phyloP scores from a whole-genome alignment of 2,329 filamentous ascomycete genomes.

The Magnaporthales sp. region DNA sequence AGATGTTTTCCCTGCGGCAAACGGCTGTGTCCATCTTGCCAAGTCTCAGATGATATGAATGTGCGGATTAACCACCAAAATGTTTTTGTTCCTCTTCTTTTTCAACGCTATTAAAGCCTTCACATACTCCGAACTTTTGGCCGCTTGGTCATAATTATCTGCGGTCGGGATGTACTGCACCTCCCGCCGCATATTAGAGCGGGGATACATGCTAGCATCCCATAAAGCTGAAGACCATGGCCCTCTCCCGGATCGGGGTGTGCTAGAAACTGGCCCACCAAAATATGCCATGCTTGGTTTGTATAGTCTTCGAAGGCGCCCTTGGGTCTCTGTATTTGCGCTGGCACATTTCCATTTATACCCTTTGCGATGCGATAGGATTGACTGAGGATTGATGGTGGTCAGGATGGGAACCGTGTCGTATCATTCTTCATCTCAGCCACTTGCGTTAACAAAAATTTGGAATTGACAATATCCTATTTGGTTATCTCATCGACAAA shows the following conservation, averaged over 20 bases:
- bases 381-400: slow-evolving; percentile 2
- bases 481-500: no score
- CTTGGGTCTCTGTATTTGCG: slow-evolving; percentile 10
- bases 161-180: no score
- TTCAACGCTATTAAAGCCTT: slow-evolving; percentile 5
- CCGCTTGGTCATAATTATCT: slow-evolving; percentile 1
- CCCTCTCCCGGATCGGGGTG: slow-evolving; percentile 9
- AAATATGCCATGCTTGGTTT: slow-evolving; percentile 11
- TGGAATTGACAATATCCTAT: no score
- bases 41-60: slow-evolving; percentile 3
- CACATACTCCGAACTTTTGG: slow-evolving; percentile 5
- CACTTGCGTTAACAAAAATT: no score
- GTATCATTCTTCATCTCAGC: neutral
- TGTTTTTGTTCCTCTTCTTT: slow-evolving; percentile 6
- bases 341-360: slow-evolving; percentile 5
- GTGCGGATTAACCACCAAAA: slow-evolving; percentile 9
- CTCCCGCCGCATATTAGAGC: slow-evolving; percentile 4
- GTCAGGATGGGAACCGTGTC: slow-evolving; percentile 4
- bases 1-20: neutral
- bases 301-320: slow-evolving; percentile 9
- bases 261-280: slow-evolving; percentile 11
- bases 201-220: slow-evolving; percentile 9
- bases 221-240: slow-evolving; percentile 9
- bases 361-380: slow-evolving; percentile 5
- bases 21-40: no score